These are phyloP conservation scores for Hypsizygus ulmarius DNA, from an alignment of 1,284 basidiomycete genomes.

Conservation along the genomic window DNA sequence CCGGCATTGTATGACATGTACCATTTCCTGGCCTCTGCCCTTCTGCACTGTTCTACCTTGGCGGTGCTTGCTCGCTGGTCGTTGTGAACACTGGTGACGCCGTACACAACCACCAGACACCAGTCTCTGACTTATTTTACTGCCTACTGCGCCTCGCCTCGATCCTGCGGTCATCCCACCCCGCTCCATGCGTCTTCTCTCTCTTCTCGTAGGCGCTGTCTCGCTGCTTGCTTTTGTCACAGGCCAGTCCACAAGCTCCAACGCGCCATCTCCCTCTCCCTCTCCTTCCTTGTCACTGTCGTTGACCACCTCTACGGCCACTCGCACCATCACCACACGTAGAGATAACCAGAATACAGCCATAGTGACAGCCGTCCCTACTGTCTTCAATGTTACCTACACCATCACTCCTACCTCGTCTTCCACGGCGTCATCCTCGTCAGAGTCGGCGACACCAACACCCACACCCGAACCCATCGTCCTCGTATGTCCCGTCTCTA, in stretches of 20 bases:
- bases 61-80: too few species aligned
- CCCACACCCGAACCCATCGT: constrained; percentile 52
- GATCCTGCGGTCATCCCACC: constrained; percentile 19
- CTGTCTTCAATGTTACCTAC: constrained; percentile 56
- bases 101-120: neutral
- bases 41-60: too few species aligned
- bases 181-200: constrained; percentile 22
- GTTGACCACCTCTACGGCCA: constrained; percentile 46
- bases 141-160: neutral
- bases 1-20: too few species aligned
- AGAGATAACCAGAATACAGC: constrained; percentile 47
- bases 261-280: constrained; percentile 25
- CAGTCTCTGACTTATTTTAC: neutral
- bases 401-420: constrained; percentile 42
- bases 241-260: constrained; percentile 24
- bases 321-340: constrained; percentile 46
- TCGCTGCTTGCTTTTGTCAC: constrained; percentile 22
- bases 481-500: constrained; percentile 35
- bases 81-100: neutral
- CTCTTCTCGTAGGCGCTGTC: constrained; percentile 20
- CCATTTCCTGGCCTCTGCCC: too few species aligned
- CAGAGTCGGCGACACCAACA: constrained; percentile 47
- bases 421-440: constrained; percentile 36
- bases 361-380: constrained; percentile 53
- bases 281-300: constrained; percentile 41